Conservation (phyloP, 805 yeast species). For the Monosporozyma aquatica region DNA sequence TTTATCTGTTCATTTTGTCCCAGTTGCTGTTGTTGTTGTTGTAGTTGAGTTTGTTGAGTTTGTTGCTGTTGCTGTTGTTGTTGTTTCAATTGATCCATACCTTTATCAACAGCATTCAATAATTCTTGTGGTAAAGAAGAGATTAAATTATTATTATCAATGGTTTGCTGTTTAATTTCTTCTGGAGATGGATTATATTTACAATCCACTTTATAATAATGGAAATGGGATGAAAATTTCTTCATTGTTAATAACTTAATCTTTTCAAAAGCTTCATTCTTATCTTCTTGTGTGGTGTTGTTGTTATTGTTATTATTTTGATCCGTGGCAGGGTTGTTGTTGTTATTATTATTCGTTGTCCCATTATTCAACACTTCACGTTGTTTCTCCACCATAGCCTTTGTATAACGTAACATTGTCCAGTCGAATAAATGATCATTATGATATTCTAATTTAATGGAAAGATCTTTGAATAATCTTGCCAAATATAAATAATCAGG, state of each 20-base stretch:
- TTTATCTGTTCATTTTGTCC: background rate
- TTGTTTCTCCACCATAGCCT: slow-evolving; percentile 31
- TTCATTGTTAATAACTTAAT: slow-evolving; percentile 28
- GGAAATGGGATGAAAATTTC: slow-evolving; percentile 30
- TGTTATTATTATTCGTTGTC: too few species aligned
- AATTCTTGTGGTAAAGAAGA: slow-evolving; percentile 24
- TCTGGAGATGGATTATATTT: slow-evolving; percentile 28
- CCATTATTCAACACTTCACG: slow-evolving; percentile 7
- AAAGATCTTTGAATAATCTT: slow-evolving; percentile 82
- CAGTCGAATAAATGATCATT: slow-evolving; percentile 96
- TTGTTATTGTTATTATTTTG: background rate
- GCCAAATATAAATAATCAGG: slow-evolving; percentile 91
- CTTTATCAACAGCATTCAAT: slow-evolving; percentile 23
- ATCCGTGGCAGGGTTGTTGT: background rate
- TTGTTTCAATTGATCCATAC: slow-evolving; percentile 24
- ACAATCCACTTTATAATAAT: slow-evolving; percentile 25
- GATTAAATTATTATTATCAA: slow-evolving; percentile 19
- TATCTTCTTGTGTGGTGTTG: slow-evolving; percentile 3
- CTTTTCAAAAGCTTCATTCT: slow-evolving; percentile 25
- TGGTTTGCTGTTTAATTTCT: slow-evolving; percentile 27
- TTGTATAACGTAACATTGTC: slow-evolving; percentile 53
- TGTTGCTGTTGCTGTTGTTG: slow-evolving; percentile 12
- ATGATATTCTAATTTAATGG: slow-evolving; percentile 78
- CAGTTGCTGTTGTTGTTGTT: slow-evolving; percentile 7
- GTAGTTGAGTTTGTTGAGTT: slow-evolving; percentile 1